Conservation (phyloP, 2,329 filamentous ascomycete genomes). For the Penicillium sp. region DNA sequence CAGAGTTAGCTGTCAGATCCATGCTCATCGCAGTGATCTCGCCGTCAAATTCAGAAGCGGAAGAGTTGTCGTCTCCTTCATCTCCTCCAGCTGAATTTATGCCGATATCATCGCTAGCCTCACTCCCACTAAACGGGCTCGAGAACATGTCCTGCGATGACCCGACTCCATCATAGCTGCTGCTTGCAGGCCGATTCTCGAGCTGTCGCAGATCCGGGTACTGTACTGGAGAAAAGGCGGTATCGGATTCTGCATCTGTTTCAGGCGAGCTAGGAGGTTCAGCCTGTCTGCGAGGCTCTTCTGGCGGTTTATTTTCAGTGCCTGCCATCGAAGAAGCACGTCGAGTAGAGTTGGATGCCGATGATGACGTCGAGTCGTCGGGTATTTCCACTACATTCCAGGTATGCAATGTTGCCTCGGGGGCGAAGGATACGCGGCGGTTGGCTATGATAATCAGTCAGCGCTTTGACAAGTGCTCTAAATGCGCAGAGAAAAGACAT, state of each 20-base stretch:
- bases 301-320: conserved; percentile 33
- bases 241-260: conserved; percentile 62
- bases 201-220: conserved; percentile 70
- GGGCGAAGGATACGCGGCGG: conserved; percentile 93
- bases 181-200: conserved; percentile 38
- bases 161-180: conserved; percentile 60
- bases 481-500: conserved; percentile 21
- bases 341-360: conserved; percentile 74
- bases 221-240: conserved; percentile 65
- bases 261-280: conserved; percentile 68
- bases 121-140: conserved; percentile 73
- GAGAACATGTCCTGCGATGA: conserved; percentile 74
- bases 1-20: conserved; percentile 75
- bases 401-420: conserved; percentile 94
- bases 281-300: conserved; percentile 52
- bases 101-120: conserved; percentile 51
- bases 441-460: conserved; percentile 61
- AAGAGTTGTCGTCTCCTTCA: conserved; percentile 52
- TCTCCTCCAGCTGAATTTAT: conserved; percentile 45
- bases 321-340: conserved; percentile 67
- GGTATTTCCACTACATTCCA: conserved; percentile 92
- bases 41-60: conserved; percentile 58
- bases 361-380: conserved; percentile 82
- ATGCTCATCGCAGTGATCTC: conserved; percentile 83
- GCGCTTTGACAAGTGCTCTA: background rate